Percentiles rank a stretch among this genome's conserved stretches.
Evolutionary conservation across 2,329 filamentous ascomycete genomes (phyloP).

Genomic region (Pyricularia grisea): DNA sequence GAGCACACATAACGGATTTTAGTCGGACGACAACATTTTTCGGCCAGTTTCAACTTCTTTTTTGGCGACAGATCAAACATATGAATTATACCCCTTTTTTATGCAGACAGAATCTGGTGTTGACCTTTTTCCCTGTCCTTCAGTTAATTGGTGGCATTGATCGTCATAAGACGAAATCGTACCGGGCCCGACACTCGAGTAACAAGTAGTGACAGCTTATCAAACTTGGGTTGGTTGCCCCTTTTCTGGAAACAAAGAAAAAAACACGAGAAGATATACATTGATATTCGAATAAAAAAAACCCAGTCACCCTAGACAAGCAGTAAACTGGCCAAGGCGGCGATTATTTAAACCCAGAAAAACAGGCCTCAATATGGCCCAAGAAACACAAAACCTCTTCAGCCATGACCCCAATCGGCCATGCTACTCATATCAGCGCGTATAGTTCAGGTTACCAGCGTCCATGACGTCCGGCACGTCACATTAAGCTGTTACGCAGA

Average conservation of each 20-base stretch:
- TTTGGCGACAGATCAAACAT: too few species aligned
- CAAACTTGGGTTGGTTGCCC: too few species aligned
- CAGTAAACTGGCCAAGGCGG: neutral
- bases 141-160: too few species aligned
- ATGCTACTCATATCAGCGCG: neutral
- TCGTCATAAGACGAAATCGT: too few species aligned
- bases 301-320: neutral
- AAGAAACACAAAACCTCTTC: neutral
- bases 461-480: neutral
- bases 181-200: too few species aligned
- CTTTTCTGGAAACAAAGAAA: too few species aligned
- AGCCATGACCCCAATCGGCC: neutral
- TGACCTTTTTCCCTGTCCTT: too few species aligned
- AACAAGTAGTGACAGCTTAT: too few species aligned
- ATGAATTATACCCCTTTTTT: too few species aligned
- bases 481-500: neutral
- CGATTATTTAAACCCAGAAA: neutral
- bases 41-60: too few species aligned
- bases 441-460: neutral
- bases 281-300: neutral
- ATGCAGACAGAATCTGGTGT: too few species aligned
- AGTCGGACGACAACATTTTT: neutral
- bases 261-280: neutral
- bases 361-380: neutral
- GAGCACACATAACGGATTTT: neutral